Conservation (phyloP, 768 basidiomycete genomes). For the Suillus sp. region DNA sequence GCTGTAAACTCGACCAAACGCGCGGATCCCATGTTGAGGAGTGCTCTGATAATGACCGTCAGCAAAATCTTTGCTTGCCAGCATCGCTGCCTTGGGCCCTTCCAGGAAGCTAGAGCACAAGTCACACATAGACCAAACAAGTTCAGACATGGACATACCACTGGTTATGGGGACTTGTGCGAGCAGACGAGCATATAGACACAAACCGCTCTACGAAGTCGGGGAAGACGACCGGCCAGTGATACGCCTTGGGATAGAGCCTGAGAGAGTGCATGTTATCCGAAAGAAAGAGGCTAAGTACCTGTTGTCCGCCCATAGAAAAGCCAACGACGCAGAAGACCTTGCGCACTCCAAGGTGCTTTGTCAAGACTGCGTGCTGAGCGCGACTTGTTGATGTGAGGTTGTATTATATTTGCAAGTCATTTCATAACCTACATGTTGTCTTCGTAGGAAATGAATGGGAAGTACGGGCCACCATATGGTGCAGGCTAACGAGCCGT, state of each 20-base stretch:
- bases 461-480: slow-evolving; percentile 62
- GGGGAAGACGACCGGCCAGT: slow-evolving; percentile 60
- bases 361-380: slow-evolving; percentile 54
- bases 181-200: slow-evolving; percentile 54
- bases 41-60: slow-evolving; percentile 51
- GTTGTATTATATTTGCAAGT: not conserved
- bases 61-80: slow-evolving; percentile 56
- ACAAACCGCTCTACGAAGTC: slow-evolving; percentile 52
- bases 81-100: slow-evolving; percentile 57
- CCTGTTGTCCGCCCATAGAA: slow-evolving; percentile 62
- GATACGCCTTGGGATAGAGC: slow-evolving; percentile 43
- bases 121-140: slow-evolving; percentile 1
- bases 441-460: slow-evolving; percentile 56
- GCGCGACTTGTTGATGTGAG: slow-evolving; percentile 43
- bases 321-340: slow-evolving; percentile 52
- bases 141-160: slow-evolving; percentile 36
- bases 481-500: slow-evolving; percentile 44
- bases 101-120: slow-evolving; percentile 52
- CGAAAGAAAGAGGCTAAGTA: slow-evolving; percentile 19
- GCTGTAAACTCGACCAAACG: slow-evolving; percentile 59
- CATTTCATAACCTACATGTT: slow-evolving; percentile 47
- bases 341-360: slow-evolving; percentile 45
- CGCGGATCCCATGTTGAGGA: slow-evolving; percentile 54
- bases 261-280: slow-evolving; percentile 21
- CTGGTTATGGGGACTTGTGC: slow-evolving; percentile 57